Evolutionary conservation across 768 basidiomycete genomes (phyloP), one percentile per base, ranked within the genome.

Genomic region (Rhodotorula kratochvilovae): DNA sequence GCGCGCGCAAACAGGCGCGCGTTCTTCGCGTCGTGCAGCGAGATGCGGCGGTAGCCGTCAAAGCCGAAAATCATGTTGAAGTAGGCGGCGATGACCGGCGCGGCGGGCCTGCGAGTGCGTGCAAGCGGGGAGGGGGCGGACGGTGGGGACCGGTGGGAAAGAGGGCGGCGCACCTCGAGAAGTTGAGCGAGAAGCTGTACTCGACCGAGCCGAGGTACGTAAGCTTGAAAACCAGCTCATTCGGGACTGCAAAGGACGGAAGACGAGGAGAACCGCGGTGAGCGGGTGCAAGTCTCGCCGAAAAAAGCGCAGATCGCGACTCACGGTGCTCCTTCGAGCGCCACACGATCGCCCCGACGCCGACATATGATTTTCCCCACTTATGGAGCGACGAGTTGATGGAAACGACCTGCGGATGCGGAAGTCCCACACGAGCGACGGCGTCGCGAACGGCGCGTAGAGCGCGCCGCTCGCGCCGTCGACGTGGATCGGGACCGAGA

Each of bases 331-430:
- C 78, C 75, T 84, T 83, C 61, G 84, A 82, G 35, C 87, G 81
- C 86, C 86, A 88, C 71, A 88, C 79, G 54, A 88, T 83, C 85
- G 86, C 88, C 31, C 87, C 88, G n/a, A 86, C 76, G 45, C 80
- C 81, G 60, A 76, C 75, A 63, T 75, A 76, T 8, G 69, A 43
- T 17, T 35, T 53, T 13, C 60, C 68, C 57, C 13, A 66, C 60
- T 55, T 66, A 48, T 53, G 53, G 3, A 31, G 29, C 13, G 23
- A n/a, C 46, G 39, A 27, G 19, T 42, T 46, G 33, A 66, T n/a
- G 1, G 76, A 78, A n/a, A 77, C 78, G 27, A 81, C 81, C 35
- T 79, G 71, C 21, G 69, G 46, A 80, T 59, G 5, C 61, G 27
- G 74, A 79, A 81, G 68, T 80, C 78, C 79, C 79, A 80, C 11